A percentile compares a stretch with the other conserved stretches of the same genome.
These are phyloP conservation scores for Fragilariopsis cylindrus DNA, from an alignment of 108 stramenopile species.

Conservation along the genomic window DNA sequence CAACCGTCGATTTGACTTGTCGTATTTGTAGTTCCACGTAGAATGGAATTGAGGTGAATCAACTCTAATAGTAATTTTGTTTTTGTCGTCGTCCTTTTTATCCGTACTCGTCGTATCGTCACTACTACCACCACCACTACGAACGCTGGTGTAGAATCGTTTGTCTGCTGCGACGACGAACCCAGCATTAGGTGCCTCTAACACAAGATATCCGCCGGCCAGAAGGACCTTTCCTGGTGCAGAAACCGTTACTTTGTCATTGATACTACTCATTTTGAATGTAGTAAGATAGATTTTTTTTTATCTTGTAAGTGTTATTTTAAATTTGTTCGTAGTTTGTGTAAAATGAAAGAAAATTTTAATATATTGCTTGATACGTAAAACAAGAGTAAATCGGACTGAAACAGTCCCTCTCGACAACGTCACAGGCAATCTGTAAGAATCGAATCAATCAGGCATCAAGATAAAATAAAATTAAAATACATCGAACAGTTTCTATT, in stretches of 20 bases:
- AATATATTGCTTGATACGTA: too few species aligned
- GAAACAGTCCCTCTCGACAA: too few species aligned
- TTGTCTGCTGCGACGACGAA: constrained; percentile 85
- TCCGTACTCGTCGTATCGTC: constrained; percentile 1
- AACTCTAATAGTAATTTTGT: constrained; percentile 43
- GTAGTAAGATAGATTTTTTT: too few species aligned
- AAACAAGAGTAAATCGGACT: too few species aligned
- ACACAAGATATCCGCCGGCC: constrained; percentile 93
- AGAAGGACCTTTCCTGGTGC: constrained; percentile 93
- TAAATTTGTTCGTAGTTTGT: too few species aligned
- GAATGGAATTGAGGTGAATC: constrained; percentile 79
- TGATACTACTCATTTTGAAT: too few species aligned
- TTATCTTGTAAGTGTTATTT: too few species aligned
- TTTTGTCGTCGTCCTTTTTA: constrained; percentile 4
- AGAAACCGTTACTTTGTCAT: constrained; percentile 43
- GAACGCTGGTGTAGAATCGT: constrained; percentile 81
- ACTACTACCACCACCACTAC: neutral
- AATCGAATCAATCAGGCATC: neutral
- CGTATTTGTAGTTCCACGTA: constrained; percentile 32
- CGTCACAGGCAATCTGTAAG: too few species aligned
- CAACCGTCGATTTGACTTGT: constrained; percentile 20
- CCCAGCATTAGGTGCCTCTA: constrained; percentile 88
- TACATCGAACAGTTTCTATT: too few species aligned
- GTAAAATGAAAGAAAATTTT: too few species aligned
- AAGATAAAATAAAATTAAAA: neutral